A percentile compares a stretch with the other conserved stretches of the same genome.
Conservation (phyloP, 2,329 filamentous ascomycete genomes). For the Coleophoma eucalyptorum region DNA sequence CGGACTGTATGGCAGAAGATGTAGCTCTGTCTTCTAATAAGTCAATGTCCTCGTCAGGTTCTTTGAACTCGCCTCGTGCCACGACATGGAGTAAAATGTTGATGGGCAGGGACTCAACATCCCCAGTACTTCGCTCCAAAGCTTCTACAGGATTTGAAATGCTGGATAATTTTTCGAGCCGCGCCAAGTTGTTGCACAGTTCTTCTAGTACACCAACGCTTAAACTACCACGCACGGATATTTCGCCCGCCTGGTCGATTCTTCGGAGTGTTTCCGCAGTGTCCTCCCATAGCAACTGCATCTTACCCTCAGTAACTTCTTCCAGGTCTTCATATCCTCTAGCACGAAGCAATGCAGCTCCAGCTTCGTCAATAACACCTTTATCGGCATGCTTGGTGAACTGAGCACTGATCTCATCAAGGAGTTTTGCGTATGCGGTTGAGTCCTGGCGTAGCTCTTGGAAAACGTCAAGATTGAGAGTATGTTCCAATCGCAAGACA, state of each 20-base stretch:
- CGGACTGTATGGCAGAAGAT: slow-evolving; percentile 68
- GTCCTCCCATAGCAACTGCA: slow-evolving; percentile 84
- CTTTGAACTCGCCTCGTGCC: slow-evolving; percentile 67
- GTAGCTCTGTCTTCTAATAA: slow-evolving; percentile 77
- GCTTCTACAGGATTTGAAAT: slow-evolving; percentile 74
- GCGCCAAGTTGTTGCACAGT: slow-evolving; percentile 69
- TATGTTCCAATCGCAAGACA: slow-evolving; percentile 80
- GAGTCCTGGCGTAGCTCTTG: slow-evolving; percentile 85
- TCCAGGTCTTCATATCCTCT: slow-evolving; percentile 84
- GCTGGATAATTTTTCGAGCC: slow-evolving; percentile 76
- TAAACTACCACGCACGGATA: slow-evolving; percentile 69
- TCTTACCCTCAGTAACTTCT: slow-evolving; percentile 76
- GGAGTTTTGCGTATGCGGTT: slow-evolving; percentile 70
- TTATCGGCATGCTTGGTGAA: slow-evolving; percentile 91
- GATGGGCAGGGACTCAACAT: slow-evolving; percentile 48
- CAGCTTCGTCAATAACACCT: slow-evolving; percentile 79
- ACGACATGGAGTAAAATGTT: slow-evolving; percentile 70
- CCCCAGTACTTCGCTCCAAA: slow-evolving; percentile 60
- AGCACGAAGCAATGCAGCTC: slow-evolving; percentile 77
- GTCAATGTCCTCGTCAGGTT: slow-evolving; percentile 67
- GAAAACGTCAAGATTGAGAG: slow-evolving; percentile 83
- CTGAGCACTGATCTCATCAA: slow-evolving; percentile 91
- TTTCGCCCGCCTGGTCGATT: slow-evolving; percentile 62
- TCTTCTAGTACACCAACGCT: slow-evolving; percentile 61
- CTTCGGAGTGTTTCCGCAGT: slow-evolving; percentile 65